Conservation (phyloP, 768 basidiomycete species). For the Leccinum barrowsii region DNA sequence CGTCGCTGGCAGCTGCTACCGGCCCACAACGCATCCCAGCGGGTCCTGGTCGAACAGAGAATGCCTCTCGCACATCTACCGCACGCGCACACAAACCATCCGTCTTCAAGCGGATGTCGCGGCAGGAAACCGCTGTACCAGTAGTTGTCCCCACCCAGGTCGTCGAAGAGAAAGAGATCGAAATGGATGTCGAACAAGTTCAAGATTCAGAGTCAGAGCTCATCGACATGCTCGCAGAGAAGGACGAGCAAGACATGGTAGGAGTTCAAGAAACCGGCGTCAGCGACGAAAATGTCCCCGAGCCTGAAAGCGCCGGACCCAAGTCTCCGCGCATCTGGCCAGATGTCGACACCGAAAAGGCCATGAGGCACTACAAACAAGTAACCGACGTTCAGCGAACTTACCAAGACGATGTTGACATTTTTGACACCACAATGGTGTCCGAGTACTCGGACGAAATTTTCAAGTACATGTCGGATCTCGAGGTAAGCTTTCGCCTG, state of each 20-base stretch:
- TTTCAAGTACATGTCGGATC: slow-evolving; percentile 90
- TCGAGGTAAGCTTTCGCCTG: slow-evolving; percentile 62
- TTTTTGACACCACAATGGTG: slow-evolving; percentile 85
- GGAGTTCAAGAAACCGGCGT: slow-evolving; percentile 42
- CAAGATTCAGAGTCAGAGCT: slow-evolving; percentile 38
- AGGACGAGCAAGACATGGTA: slow-evolving; percentile 65
- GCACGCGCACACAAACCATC: slow-evolving; percentile 29
- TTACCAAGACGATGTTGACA: slow-evolving; percentile 70
- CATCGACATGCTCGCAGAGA: slow-evolving; percentile 41
- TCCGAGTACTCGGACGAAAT: slow-evolving; percentile 99
- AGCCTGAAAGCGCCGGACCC: slow-evolving; percentile 34
- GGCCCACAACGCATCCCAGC: slow-evolving; percentile 67
- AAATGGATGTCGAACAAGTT: slow-evolving; percentile 59
- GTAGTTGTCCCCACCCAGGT: slow-evolving; percentile 37
- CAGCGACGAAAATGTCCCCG: slow-evolving; percentile 43
- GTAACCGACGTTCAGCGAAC: slow-evolving; percentile 59
- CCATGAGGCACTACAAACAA: slow-evolving; percentile 53
- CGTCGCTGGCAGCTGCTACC: slow-evolving; percentile 61
- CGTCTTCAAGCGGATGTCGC: slow-evolving; percentile 41
- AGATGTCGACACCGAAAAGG: slow-evolving; percentile 62
- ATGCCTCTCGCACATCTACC: slow-evolving; percentile 34
- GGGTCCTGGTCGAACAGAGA: slow-evolving; percentile 52
- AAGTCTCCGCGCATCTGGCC: slow-evolving; percentile 65
- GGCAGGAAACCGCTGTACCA: slow-evolving; percentile 40
- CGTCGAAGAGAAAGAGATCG: slow-evolving; percentile 48